Conservation (phyloP, 2,329 filamentous ascomycete genomes). For the Microdochium bolleyi region DNA sequence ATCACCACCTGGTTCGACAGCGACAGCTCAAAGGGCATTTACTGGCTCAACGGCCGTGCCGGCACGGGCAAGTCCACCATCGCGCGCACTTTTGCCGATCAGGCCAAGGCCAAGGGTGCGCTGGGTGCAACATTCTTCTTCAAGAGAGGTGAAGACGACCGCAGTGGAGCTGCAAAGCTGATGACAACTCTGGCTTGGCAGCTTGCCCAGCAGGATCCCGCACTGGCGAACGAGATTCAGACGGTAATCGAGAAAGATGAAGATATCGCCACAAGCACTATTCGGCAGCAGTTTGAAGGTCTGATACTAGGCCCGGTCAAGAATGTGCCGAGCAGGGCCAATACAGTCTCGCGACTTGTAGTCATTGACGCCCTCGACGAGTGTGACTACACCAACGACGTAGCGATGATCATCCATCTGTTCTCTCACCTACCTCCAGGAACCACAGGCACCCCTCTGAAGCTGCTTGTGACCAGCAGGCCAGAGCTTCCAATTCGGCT, state of each 20-base stretch:
- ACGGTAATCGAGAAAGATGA: slow-evolving; percentile 21
- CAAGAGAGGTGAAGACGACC: slow-evolving; percentile 29
- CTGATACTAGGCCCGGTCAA: slow-evolving; percentile 26
- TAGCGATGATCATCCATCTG: slow-evolving; percentile 18
- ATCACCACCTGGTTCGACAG: slow-evolving; percentile 20
- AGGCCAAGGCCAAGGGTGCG: not conserved
- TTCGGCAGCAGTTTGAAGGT: slow-evolving; percentile 29
- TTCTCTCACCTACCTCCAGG: slow-evolving; percentile 4
- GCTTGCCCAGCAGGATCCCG: slow-evolving; percentile 17
- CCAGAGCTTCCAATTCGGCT: slow-evolving; percentile 28
- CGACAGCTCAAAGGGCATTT: slow-evolving; percentile 13
- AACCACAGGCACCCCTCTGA: slow-evolving; percentile 8
- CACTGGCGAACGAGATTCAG: slow-evolving; percentile 15
- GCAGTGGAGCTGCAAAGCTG: slow-evolving; percentile 23
- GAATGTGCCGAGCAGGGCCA: not conserved
- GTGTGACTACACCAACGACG: slow-evolving; percentile 20
- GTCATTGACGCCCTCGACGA: slow-evolving; percentile 27
- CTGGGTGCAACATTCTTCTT: slow-evolving; percentile 32
- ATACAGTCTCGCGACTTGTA: slow-evolving; percentile 7
- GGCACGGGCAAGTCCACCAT: slow-evolving; percentile 32
- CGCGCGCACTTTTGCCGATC: slow-evolving; percentile 19
- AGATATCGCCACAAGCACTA: slow-evolving; percentile 14
- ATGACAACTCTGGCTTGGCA: slow-evolving; percentile 30
- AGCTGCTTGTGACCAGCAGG: slow-evolving; percentile 32
- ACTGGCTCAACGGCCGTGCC: slow-evolving; percentile 29